Evolutionary conservation across 2,329 filamentous ascomycete genomes (phyloP), one percentile per base, ranked within the genome.

Genomic region (Lasiodiplodia sp.): DNA sequence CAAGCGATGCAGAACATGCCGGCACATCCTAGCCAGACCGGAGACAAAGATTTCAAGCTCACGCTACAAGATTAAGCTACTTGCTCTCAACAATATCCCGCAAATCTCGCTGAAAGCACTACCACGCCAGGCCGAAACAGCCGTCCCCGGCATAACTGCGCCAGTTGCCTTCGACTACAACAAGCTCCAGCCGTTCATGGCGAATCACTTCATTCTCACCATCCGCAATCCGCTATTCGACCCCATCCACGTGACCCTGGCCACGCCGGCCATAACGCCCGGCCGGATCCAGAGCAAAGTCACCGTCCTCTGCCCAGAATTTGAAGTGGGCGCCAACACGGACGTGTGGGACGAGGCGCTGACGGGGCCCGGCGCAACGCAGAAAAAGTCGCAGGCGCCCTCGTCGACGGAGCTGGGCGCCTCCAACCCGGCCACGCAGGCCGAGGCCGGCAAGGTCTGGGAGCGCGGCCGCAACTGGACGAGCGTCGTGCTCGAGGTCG

Each of bases 181-280:
- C 69, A 78, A 80, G 12, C 80, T 88, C 4, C 77, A 78, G 47
- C 84, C 83, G 4, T 83, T 83, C 28, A 82, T 82, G 69, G 83
- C 88, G 1, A 83, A 89, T 25, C 94, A 97, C 77, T 96, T 93
- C 79, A 86, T 98, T 51, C 85, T 99, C 52, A 97, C 94, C 0
- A 89, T 99, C 74, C 93, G 91, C 76, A 99, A 99, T 76, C 94
- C 96, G 28, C 90, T 98, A 72, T 99, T 97, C 80, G 96, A 99
- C 73, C 87, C 88, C 25, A 91, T 99, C 72, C 91, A 91, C 69
- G 91, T 99, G 68, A 95, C 91, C 0, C 87, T 99, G 8, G 95
- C 94, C 4, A 96, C 94, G 0, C 93, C 95, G 16, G 74, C 73
- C 63, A 76, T 73, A 3, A 80, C 78, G 1, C 75, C 78, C 0